Base-by-base conservation (phyloP, 352 stramenopile genomes). In the Pythium sp. region DNA sequence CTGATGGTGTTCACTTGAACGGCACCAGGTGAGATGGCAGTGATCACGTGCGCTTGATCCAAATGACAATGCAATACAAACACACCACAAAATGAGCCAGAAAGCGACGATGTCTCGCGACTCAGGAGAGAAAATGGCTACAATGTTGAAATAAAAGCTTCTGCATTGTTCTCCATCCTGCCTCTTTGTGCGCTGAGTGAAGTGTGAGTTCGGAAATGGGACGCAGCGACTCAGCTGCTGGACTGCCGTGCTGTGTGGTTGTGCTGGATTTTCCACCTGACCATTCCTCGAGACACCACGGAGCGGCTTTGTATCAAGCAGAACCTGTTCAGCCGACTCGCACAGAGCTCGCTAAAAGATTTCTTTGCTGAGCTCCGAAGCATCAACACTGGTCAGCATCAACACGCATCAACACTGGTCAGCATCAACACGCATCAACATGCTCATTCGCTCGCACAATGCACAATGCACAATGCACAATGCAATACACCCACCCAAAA, bases 1-100 rank as follows among this genome's bases (percentile, higher is more conserved):
- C 32, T 9, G 30, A 4, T 26, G n/a, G 7, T 28, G n/a, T 55
- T 28, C 18, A 15, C 7, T 47, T 49, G 47, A 55, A 55, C 47
- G n/a, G 8, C 47, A 55, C 7, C 41, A 55, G 47, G 15, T 12
- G 55, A 61, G 18, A n/a, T 24, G 55, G 55, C 30, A 46, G 55
- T 8, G 32, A 61, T 47, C 30, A 22, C 30, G n/a, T 61, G 55
- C 18, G 55, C 55, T 22, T 61, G 41, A 61, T 30, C 30, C 30
- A 30, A 61, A 54, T 24, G 32, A 34, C 38, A 49, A 15, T 15
- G 15, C 38, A 46, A 47, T 20, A 18, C 38, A 47, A 47, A 47
- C 14, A 47, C 12, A 47, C 38, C 38, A 47, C 38, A 49, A 49
- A 49, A 49, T 18, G 41, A 49, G 41, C 41, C 41, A 49, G 41